Evolutionary conservation across 352 stramenopile species (phyloP).

Genomic region (Globisporangium abappressorium): DNA sequence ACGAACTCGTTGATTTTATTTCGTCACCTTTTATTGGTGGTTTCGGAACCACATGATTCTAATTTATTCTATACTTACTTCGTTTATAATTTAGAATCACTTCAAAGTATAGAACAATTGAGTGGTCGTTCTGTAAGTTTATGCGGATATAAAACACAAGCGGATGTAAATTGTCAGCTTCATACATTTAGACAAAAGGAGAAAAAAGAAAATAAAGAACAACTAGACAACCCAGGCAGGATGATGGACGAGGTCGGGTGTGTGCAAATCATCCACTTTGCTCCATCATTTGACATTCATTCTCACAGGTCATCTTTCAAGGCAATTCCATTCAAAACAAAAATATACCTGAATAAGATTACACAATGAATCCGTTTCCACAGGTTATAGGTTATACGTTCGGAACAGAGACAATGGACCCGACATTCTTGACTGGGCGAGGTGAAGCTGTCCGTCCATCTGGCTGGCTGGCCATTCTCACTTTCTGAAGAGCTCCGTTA

Average conservation of each 20-base stretch:
- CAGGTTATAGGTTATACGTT: not conserved
- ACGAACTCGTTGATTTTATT: too few species aligned
- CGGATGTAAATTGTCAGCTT: not conserved
- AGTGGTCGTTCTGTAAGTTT: too few species aligned
- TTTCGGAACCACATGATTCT: too few species aligned
- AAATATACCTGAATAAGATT: not conserved
- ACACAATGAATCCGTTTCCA: not conserved
- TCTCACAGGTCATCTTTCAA: not conserved
- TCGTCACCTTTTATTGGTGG: too few species aligned
- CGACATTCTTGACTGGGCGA: not conserved
- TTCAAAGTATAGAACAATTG: too few species aligned
- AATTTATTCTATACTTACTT: too few species aligned
- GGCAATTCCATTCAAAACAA: not conserved
- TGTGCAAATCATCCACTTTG: not conserved
- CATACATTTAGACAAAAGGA: not conserved
- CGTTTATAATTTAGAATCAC: too few species aligned
- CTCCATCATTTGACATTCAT: not conserved
- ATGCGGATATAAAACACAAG: not conserved
- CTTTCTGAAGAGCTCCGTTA: not conserved
- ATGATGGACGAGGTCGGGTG: not conserved
- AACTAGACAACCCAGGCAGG: not conserved
- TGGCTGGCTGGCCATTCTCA: not conserved
- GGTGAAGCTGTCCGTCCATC: not conserved
- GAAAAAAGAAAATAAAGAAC: not conserved
- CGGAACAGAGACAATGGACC: not conserved